Conservation (phyloP, 192 early-diverging fungal species). For the Lobosporangium transversale region DNA sequence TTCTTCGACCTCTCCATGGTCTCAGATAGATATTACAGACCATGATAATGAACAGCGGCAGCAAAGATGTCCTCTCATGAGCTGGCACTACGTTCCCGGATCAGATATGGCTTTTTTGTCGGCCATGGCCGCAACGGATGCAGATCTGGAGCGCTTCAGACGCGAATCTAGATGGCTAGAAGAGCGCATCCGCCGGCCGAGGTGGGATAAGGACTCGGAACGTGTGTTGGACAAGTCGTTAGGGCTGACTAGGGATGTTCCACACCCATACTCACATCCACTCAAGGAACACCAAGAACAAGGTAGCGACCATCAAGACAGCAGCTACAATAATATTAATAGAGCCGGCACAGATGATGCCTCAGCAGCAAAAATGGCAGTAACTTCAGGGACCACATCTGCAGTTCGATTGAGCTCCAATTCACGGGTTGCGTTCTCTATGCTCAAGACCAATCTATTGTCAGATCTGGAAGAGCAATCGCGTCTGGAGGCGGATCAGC, state of each 20-base stretch:
- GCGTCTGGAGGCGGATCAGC: conserved; percentile 26
- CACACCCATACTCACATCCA: too few relatives aligned
- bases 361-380: not conserved
- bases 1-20: conserved; percentile 2
- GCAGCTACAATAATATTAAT: too few relatives aligned
- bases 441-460: conserved; percentile 25
- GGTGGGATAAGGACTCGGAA: conserved; percentile 11
- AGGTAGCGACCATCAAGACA: not conserved
- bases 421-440: conserved; percentile 35
- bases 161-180: conserved; percentile 42
- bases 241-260: conserved; percentile 24
- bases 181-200: conserved; percentile 25
- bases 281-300: not conserved
- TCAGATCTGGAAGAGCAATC: conserved; percentile 33
- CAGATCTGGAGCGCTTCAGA: conserved; percentile 37
- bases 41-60: not conserved
- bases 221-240: conserved; percentile 29
- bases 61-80: not conserved
- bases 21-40: not conserved
- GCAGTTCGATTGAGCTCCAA: conserved; percentile 36
- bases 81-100: conserved; percentile 34
- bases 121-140: conserved; percentile 37
- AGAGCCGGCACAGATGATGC: too few relatives aligned
- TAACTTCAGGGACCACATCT: not conserved
- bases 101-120: conserved; percentile 41